Conservation (phyloP, 2,329 filamentous ascomycete species). For the Plenodomus tracheiphilus region DNA sequence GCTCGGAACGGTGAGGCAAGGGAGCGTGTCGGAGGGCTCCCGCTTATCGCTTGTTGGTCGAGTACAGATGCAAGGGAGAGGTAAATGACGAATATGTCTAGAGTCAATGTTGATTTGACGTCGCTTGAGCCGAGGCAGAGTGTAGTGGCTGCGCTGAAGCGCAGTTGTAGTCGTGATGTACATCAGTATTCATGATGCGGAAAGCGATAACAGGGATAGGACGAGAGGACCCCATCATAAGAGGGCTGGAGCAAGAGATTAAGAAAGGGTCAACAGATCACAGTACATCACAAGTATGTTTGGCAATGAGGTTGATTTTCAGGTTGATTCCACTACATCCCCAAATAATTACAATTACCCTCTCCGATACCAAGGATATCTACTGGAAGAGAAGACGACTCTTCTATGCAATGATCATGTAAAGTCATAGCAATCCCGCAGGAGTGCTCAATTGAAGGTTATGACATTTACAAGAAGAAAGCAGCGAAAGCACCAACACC, state of each 20-base stretch:
- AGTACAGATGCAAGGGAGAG: neutral
- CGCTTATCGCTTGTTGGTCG: neutral
- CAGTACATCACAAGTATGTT: slow-evolving; percentile 8
- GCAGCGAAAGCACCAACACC: slow-evolving; percentile 48
- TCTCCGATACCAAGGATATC: slow-evolving; percentile 31
- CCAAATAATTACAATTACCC: slow-evolving; percentile 36
- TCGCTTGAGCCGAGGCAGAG: neutral
- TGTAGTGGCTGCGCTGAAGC: too few relatives aligned
- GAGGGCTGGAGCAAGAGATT: neutral
- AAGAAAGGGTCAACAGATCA: neutral
- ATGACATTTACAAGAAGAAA: slow-evolving; percentile 50
- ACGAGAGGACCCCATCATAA: too few relatives aligned
- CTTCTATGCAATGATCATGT: slow-evolving; percentile 37
- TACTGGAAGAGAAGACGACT: slow-evolving; percentile 24
- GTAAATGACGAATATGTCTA: neutral
- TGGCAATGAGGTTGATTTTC: slow-evolving; percentile 10
- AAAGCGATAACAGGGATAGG: too few relatives aligned
- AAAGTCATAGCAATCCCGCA: slow-evolving; percentile 44
- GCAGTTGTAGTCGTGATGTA: too few relatives aligned
- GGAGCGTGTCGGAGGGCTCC: neutral
- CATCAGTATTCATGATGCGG: too few relatives aligned
- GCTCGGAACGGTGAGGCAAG: neutral
- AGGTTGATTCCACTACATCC: slow-evolving; percentile 25
- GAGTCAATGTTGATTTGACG: neutral
- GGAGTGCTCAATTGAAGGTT: slow-evolving; percentile 34